phyloP scores from a whole-genome alignment of 2,329 filamentous ascomycete genomes.

The Claviceps sp. region DNA sequence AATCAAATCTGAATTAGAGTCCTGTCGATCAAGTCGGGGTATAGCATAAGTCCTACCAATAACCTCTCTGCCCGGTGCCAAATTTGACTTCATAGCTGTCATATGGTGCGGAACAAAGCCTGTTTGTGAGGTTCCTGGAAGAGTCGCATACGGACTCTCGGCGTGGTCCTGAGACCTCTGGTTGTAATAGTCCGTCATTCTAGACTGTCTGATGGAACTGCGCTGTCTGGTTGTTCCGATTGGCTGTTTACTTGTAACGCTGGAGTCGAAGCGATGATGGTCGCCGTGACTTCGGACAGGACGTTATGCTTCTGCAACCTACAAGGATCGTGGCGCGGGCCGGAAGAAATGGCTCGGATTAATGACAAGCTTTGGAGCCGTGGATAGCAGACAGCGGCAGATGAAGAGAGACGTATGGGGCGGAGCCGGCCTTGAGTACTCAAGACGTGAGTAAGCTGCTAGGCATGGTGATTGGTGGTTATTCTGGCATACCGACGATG shows the following conservation, averaged over 20 bases:
- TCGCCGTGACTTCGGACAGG: background rate
- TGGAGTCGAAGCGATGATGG: background rate
- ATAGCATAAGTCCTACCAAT: slow-evolving; percentile 13
- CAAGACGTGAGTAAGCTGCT: background rate
- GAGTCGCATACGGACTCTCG: slow-evolving; percentile 15
- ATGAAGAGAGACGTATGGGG: background rate
- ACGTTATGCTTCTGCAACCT: background rate
- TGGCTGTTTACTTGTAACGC: background rate
- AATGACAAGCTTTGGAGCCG: background rate
- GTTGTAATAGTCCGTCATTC: slow-evolving; percentile 18
- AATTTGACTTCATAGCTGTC: slow-evolving; percentile 19
- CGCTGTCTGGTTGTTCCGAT: background rate
- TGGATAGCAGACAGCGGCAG: background rate
- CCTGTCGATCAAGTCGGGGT: too few species aligned
- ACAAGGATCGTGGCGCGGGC: background rate
- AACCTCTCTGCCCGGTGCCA: slow-evolving; percentile 13
- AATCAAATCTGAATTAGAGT: background rate
- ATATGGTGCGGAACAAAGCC: slow-evolving; percentile 18
- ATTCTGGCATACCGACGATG: background rate
- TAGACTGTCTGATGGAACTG: background rate
- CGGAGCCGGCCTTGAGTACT: background rate
- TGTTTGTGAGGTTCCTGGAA: slow-evolving; percentile 19
- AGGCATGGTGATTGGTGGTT: background rate
- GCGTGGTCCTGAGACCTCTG: slow-evolving; percentile 17
- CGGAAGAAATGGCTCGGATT: background rate